Evolutionary conservation across 83 land plant genomes (phyloP).

Genomic region (Thuja plicata): DNA sequence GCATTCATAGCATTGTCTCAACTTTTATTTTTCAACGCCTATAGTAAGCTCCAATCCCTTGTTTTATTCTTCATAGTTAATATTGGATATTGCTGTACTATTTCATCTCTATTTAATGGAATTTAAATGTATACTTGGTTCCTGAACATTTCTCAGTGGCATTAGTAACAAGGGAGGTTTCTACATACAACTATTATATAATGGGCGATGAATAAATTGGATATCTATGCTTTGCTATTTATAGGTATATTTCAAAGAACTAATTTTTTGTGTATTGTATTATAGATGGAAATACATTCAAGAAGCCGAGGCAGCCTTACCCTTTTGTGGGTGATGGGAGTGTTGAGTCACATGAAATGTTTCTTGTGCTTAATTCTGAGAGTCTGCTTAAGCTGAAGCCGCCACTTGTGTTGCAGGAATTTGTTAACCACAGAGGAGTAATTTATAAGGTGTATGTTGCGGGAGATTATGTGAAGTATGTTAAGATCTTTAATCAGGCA

Average conservation of each 20-base stretch:
- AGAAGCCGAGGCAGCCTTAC: too few relatives aligned
- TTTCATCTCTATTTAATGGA: neutral
- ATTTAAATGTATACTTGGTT: neutral
- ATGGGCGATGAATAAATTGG: too few relatives aligned
- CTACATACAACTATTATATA: too few relatives aligned
- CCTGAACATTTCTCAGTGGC: neutral
- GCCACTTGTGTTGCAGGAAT: constrained; percentile 81
- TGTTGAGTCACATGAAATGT: constrained; percentile 83
- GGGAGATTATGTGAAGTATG: constrained; percentile 67
- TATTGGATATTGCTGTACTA: too few relatives aligned
- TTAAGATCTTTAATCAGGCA: constrained; percentile 22
- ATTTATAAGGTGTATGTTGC: constrained; percentile 90
- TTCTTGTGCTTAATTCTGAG: constrained; percentile 51
- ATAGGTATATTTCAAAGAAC: too few relatives aligned
- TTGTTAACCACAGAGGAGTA: constrained; percentile 90
- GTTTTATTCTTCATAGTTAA: too few relatives aligned
- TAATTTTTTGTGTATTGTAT: too few relatives aligned
- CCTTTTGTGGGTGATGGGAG: constrained; percentile 88
- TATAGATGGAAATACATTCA: too few relatives aligned
- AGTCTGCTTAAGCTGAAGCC: constrained; percentile 63
- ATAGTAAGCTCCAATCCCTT: too few relatives aligned
- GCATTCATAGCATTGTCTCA: too few relatives aligned
- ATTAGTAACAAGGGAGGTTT: neutral
- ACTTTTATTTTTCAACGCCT: too few relatives aligned
- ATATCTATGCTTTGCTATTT: too few relatives aligned